Evolutionary conservation across 1,139 yeast species (phyloP), one percentile per base, ranked within the genome.

Genomic region (Hansenula lynferdii): DNA sequence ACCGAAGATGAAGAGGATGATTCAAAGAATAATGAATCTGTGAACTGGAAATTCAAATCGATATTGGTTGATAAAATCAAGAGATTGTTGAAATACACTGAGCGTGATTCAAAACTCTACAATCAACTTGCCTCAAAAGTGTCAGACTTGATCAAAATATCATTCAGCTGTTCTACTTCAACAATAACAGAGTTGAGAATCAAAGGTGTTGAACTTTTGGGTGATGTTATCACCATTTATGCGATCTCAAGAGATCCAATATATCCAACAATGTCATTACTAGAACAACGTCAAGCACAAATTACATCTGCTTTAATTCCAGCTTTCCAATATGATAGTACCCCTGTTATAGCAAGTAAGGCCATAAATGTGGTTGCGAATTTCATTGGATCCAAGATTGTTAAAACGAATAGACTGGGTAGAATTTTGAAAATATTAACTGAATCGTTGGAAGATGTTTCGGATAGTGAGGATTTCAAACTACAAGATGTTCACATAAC

Each of bases 271-370:
- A 75, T 75, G 10, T 77, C 94, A 0, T 69, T 89, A 11, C 66
- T 92, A 41, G 96, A 86, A 50, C 97, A 89, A 59, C 95, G 85
- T 53, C 97, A 92, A 54, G 97, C 97, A 0, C 97, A 89, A 53
- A 85, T 92, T 15, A 83, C 87, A 11, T 82, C 96, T 45, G 95
- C 97, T 0, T 69, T 92, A 43, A 75, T 89, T 35, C 96, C 97
- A 0, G 87, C 95, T n/a, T 92, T 92, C 61, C 74, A 75, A 31
- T 67, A 74, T 3, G 89, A 81, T 21, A 81, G 89, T 40, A 81
- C 84, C 20, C 77, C 94, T 1, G 75, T 75, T 34, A 75, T 87
- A 0, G 89, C 94, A 5, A 77, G 85, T 16, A 76, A 76, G 43
- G 96, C 96, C 0, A 77, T 90, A 31, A 75, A 77, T 36, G 85